A percentile compares a stretch with the other conserved stretches of the same genome.
phyloP scores from a whole-genome alignment of 371 early-diverging fungal species.

The Zychaea mexicana region DNA sequence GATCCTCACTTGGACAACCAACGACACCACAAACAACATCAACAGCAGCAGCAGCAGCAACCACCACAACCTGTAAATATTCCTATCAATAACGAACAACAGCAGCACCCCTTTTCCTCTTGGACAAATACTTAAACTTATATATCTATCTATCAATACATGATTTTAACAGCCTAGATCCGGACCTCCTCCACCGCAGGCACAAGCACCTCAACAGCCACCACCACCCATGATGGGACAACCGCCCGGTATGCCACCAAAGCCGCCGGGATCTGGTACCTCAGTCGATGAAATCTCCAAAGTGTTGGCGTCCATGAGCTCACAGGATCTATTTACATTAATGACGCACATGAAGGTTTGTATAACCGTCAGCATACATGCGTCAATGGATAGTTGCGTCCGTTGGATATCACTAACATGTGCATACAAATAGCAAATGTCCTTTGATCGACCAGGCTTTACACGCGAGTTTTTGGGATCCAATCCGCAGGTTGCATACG shows the following conservation, averaged over 20 bases:
- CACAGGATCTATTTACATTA: conserved; percentile 71
- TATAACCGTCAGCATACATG: neutral
- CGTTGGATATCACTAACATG: neutral
- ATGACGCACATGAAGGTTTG: conserved; percentile 79
- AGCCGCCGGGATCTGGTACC: conserved; percentile 21
- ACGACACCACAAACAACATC: conserved; percentile 26
- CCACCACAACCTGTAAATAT: conserved; percentile 16
- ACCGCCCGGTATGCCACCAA: conserved; percentile 9
- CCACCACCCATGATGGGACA: conserved; percentile 9
- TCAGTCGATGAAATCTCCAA: conserved; percentile 63
- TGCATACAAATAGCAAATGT: conserved; percentile 34
- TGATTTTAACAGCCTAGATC: neutral
- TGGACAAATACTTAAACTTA: neutral
- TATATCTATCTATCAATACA: neutral
- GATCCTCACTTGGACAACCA: conserved; percentile 38
- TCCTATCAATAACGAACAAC: too few species aligned
- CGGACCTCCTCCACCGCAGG: conserved; percentile 10
- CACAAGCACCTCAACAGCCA: conserved; percentile 2
- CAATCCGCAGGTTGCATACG: conserved; percentile 88
- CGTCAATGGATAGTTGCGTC: neutral
- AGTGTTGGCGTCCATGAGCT: conserved; percentile 70
- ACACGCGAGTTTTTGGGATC: conserved; percentile 67
- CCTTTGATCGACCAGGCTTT: conserved; percentile 68
- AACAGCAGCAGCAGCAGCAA: conserved; percentile 33
- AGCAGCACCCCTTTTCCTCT: too few species aligned